These are phyloP conservation scores for Coemansia sp. DNA, from an alignment of 192 early-diverging fungal species.

Conservation along the genomic window DNA sequence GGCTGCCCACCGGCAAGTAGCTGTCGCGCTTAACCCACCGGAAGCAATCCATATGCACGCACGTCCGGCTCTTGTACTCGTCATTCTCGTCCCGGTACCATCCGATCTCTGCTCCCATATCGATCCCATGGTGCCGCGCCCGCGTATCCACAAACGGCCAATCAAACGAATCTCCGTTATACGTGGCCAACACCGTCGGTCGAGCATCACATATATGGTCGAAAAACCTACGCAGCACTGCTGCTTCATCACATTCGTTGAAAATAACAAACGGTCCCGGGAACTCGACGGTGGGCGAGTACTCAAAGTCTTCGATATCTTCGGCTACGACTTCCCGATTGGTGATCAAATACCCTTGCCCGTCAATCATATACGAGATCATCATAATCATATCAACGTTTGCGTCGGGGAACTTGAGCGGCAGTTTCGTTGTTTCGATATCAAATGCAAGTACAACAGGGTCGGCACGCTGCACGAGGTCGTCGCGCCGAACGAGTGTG, in stretches of 20 bases:
- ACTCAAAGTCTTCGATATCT: constrained; percentile 98
- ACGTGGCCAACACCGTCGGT: constrained; percentile 91
- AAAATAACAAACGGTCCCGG: constrained; percentile 94
- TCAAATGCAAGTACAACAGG: constrained; percentile 94
- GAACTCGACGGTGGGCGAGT: constrained; percentile 94
- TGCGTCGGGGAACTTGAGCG: constrained; percentile 96
- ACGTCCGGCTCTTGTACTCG: constrained; percentile 85
- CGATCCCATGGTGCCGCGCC: constrained; percentile 76
- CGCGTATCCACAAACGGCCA: constrained; percentile 95
- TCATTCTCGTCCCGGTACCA: constrained; percentile 76
- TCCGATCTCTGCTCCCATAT: constrained; percentile 88
- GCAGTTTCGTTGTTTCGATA: constrained; percentile 97
- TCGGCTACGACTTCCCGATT: constrained; percentile 93
- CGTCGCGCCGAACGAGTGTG: constrained; percentile 63
- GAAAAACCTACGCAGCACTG: constrained; percentile 83
- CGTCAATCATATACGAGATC: constrained; percentile 99
- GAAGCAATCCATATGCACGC: constrained; percentile 94
- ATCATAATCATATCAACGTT: constrained; percentile 94
- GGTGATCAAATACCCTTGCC: constrained; percentile 94
- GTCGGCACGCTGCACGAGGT: constrained; percentile 90
- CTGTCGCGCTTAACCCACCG: constrained; percentile 99
- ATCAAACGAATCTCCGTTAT: constrained; percentile 99
- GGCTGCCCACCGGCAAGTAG: constrained; percentile 95
- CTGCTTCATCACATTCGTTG: constrained; percentile 86
- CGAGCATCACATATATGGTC: constrained; percentile 80